Evolutionary conservation across 768 basidiomycete genomes (phyloP).

Genomic region (Amanita polypyramis): DNA sequence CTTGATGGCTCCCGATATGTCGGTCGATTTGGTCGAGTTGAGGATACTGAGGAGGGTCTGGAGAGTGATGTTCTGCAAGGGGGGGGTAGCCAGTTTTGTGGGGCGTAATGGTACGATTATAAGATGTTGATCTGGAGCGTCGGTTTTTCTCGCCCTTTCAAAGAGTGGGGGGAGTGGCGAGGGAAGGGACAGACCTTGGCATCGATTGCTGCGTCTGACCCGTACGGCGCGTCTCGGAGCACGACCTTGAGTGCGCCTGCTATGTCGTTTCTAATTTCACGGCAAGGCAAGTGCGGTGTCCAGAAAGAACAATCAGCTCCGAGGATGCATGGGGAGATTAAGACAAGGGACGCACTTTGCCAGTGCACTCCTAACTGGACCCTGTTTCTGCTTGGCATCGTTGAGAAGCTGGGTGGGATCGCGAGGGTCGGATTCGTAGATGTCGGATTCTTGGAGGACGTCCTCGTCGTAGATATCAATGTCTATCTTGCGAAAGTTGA

Average conservation of each 20-base stretch:
- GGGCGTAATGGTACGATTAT: not conserved
- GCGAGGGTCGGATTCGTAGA: slow-evolving; percentile 81
- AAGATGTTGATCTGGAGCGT: too few relatives aligned
- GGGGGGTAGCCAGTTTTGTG: too few relatives aligned
- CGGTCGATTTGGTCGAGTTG: slow-evolving; percentile 87
- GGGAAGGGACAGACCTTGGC: slow-evolving; percentile 62
- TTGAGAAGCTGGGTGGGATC: slow-evolving; percentile 61
- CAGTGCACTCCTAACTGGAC: slow-evolving; percentile 59
- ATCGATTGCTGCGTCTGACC: slow-evolving; percentile 53
- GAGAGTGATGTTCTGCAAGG: slow-evolving; percentile 59
- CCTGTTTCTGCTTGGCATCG: slow-evolving; percentile 69
- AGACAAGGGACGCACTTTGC: slow-evolving; percentile 46
- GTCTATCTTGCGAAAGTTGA: slow-evolving; percentile 85
- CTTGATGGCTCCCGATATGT: slow-evolving; percentile 71
- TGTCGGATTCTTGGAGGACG: slow-evolving; percentile 69
- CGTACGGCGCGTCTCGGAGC: slow-evolving; percentile 81
- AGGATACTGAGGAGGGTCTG: slow-evolving; percentile 78
- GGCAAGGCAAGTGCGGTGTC: not conserved
- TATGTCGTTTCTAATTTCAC: slow-evolving; percentile 55
- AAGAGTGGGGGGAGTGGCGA: not conserved
- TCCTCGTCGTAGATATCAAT: slow-evolving; percentile 94
- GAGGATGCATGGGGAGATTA: too few relatives aligned
- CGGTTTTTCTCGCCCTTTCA: too few relatives aligned
- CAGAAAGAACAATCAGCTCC: too few relatives aligned
- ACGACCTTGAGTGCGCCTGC: slow-evolving; percentile 59